Evolutionary conservation across 2,329 filamentous ascomycete species (phyloP), one percentile per base, ranked within the genome.

Genomic region (Stagonosporopsis vannaccii): DNA sequence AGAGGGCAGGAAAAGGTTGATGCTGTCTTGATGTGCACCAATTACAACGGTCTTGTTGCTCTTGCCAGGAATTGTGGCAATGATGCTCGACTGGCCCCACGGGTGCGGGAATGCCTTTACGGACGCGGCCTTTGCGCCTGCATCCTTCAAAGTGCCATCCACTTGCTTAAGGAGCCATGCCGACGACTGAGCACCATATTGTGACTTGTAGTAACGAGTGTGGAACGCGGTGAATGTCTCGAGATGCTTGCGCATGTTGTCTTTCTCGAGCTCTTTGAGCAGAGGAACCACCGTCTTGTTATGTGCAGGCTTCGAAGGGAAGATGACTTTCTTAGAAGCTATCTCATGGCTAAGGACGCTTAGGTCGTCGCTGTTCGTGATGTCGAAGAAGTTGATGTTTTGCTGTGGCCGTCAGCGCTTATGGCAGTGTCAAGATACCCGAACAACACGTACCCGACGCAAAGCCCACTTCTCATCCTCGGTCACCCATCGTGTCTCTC

Each of bases 391-490:
- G 70, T 88, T 90, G 65, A 88, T 83, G 69, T 92, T 92, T 73
- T 90, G 84, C 91, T 96, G 4, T 26, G 3, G 8, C 3, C 22
- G 44, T 58, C 22, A 52, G 49, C 33, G 23, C 25, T 17, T 3
- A 3, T 32, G 9, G 25, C 26, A 15, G 26, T 2, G 20, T 22
- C 4, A 13, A 3, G 22, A 9, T 13, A 20, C 19, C 15, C 3
- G 7, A 11, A 12, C 12, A 2, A 22, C 13, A 78, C 86, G 55
- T 84, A 96, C 92, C 66, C 92, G 84, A 71, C 90, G 88, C 62
- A 98, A 80, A 76, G 89, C 87, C 92, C 94, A 97, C 79, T 98
- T 99, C 80, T 97, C 88, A 32, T 97, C 91, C 70, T 98, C 94
- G 0, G 91, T 96, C 28, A 97, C 89, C 90, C 91, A 95, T 82